These are phyloP conservation scores for Xerocomellus amylosporus DNA, from an alignment of 768 basidiomycete species.

Conservation along the genomic window DNA sequence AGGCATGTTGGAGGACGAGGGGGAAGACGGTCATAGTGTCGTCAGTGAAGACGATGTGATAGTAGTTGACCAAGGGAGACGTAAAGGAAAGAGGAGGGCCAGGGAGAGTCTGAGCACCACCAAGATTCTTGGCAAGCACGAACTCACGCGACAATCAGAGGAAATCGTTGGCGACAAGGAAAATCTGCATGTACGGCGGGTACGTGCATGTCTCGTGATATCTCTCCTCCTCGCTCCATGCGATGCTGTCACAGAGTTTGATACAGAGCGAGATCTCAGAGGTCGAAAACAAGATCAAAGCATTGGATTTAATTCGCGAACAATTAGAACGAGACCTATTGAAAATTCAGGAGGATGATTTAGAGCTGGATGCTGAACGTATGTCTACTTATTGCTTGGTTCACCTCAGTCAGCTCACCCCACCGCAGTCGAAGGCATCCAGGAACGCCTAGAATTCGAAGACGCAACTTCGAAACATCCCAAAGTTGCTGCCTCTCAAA, in stretches of 20 bases:
- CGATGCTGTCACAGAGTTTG: slow-evolving; percentile 55
- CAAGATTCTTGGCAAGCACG: slow-evolving; percentile 78
- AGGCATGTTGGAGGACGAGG: slow-evolving; percentile 56
- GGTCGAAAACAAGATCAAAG: slow-evolving; percentile 86
- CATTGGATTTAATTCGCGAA: slow-evolving; percentile 74
- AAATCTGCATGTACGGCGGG: slow-evolving; percentile 85
- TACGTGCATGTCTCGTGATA: slow-evolving; percentile 31
- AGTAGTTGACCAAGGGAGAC: slow-evolving; percentile 41
- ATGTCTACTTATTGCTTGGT: slow-evolving; percentile 31
- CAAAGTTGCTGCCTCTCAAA: slow-evolving; percentile 10
- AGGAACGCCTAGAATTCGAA: slow-evolving; percentile 78
- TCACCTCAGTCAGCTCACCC: slow-evolving; percentile 4
- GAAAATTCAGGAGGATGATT: slow-evolving; percentile 88
- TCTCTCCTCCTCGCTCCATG: slow-evolving; percentile 4
- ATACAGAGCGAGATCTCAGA: slow-evolving; percentile 85
- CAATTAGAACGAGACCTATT: slow-evolving; percentile 82
- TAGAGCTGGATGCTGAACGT: slow-evolving; percentile 97
- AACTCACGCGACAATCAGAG: slow-evolving; percentile 75
- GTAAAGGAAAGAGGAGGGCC: slow-evolving; percentile 45
- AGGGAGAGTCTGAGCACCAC: slow-evolving; percentile 66
- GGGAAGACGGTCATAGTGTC: slow-evolving; percentile 56
- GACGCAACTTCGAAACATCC: slow-evolving; percentile 38
- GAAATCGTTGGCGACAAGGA: slow-evolving; percentile 92
- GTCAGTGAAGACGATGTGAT: slow-evolving; percentile 79
- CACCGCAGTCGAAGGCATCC: slow-evolving; percentile 77